Evolutionary conservation across 176 grass and related monocot species (phyloP).

Genomic region (Oryza officinalis): DNA sequence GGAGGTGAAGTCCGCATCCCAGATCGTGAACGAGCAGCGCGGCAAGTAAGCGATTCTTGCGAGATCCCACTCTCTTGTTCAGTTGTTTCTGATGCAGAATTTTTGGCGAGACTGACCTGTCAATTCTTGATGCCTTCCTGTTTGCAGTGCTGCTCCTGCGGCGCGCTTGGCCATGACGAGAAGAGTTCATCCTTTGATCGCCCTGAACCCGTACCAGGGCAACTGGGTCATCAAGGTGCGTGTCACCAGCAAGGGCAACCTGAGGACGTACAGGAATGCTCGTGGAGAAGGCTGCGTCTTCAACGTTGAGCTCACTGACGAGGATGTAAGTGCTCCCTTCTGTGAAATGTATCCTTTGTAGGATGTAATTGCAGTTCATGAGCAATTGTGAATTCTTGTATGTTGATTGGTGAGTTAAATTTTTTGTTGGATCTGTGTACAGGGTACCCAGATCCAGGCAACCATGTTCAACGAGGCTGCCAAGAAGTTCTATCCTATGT

Average conservation of each 20-base stretch:
- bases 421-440: constrained; percentile 8
- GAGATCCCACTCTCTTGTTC: neutral
- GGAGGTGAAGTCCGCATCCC: constrained; percentile 63
- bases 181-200: constrained; percentile 81
- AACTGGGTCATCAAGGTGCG: constrained; percentile 98
- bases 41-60: constrained; percentile 66
- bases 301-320: constrained; percentile 92
- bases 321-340: constrained; percentile 69
- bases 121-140: neutral
- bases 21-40: constrained; percentile 83
- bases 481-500: constrained; percentile 75
- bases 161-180: constrained; percentile 84
- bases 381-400: neutral
- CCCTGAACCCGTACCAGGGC: constrained; percentile 92
- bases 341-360: neutral
- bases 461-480: constrained; percentile 97
- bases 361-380: neutral
- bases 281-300: constrained; percentile 94
- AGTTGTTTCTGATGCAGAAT: neutral
- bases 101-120: neutral
- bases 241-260: constrained; percentile 87
- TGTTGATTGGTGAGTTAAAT: neutral
- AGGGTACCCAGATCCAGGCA: constrained; percentile 98
- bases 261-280: constrained; percentile 81
- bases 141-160: constrained; percentile 78